These are phyloP conservation scores for Nephelium lappaceum DNA, from an alignment of 345 rosid genomes.

Conservation along the genomic window DNA sequence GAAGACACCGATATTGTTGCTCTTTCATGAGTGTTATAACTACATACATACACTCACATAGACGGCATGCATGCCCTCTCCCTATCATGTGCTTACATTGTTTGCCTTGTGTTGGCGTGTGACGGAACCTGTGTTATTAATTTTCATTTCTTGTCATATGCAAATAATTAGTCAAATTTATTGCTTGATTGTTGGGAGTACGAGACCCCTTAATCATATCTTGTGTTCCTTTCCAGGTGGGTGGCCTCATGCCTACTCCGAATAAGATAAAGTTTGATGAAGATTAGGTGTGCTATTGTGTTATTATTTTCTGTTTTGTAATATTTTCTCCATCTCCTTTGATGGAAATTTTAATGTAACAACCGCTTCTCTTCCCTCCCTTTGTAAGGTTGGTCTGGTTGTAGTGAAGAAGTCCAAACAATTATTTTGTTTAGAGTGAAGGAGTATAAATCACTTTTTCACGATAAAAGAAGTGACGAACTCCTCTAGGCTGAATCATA, in stretches of 20 bases:
- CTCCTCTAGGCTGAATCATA: neutral
- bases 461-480: neutral
- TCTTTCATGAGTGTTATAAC: neutral
- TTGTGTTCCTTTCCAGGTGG: slow-evolving; percentile 53
- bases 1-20: too few species aligned
- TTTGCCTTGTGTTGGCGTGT: neutral
- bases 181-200: neutral
- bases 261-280: slow-evolving; percentile 82
- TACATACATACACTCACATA: neutral
- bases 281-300: slow-evolving; percentile 36
- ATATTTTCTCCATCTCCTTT: neutral
- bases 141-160: neutral
- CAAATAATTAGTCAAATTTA: neutral
- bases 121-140: neutral
- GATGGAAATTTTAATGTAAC: neutral
- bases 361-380: neutral
- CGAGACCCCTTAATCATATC: neutral
- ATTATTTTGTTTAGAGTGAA: neutral
- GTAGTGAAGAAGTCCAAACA: neutral
- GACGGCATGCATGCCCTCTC: neutral
- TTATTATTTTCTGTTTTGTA: neutral
- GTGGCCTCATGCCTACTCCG: slow-evolving; percentile 49
- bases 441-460: neutral
- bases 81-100: neutral
- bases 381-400: neutral